These are phyloP conservation scores for Colletotrichum lupini DNA, from an alignment of 2,329 filamentous ascomycete species.

Conservation along the genomic window DNA sequence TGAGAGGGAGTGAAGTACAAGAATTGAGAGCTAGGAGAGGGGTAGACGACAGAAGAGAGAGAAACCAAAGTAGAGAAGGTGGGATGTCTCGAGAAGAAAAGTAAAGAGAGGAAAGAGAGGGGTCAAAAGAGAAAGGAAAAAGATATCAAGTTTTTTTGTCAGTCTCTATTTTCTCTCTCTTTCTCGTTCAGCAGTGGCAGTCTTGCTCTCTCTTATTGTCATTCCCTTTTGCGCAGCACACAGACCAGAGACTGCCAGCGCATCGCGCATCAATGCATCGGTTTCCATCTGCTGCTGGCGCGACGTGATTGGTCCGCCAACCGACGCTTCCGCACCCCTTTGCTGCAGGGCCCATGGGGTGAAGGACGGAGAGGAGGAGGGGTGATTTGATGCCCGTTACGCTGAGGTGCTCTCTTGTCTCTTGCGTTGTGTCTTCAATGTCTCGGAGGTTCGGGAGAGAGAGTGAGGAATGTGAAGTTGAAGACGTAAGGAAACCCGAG, in stretches of 20 bases:
- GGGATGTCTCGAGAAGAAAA: neutral
- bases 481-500: neutral
- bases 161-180: neutral
- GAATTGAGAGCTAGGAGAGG: neutral
- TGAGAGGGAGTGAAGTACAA: neutral
- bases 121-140: neutral
- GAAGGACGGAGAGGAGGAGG: neutral
- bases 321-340: constrained; percentile 24
- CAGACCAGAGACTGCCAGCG: constrained; percentile 46
- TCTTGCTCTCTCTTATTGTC: constrained; percentile 26
- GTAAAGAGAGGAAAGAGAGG: neutral
- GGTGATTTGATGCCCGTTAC: neutral
- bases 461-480: neutral
- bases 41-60: neutral
- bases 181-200: neutral
- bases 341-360: constrained; percentile 10
- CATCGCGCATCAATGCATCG: constrained; percentile 37
- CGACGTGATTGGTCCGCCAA: constrained; percentile 27
- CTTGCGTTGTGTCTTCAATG: neutral
- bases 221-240: constrained; percentile 46
- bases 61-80: neutral
- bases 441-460: neutral
- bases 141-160: constrained; percentile 9
- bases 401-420: neutral
- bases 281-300: constrained; percentile 11